Conservation (phyloP, 139 green algal species). For the Tetratostichococcus sp. region DNA sequence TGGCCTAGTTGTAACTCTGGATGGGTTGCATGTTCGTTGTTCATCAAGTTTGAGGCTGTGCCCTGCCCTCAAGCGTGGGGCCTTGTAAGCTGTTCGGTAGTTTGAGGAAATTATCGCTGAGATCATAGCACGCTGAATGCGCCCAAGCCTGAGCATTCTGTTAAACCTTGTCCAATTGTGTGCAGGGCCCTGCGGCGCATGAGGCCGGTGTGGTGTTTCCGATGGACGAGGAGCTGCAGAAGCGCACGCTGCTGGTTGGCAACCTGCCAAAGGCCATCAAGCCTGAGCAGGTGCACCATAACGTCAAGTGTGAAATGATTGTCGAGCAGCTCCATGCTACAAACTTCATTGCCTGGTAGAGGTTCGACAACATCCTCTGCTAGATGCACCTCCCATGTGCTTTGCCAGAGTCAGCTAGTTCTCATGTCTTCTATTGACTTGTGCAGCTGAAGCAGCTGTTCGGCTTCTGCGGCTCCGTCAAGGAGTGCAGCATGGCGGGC, state of each 20-base stretch:
- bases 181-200: constrained; percentile 28
- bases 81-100: too few species aligned
- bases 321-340: too few species aligned
- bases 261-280: constrained; percentile 38
- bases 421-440: neutral
- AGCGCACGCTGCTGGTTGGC: constrained; percentile 39
- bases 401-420: neutral
- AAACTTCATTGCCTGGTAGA: too few species aligned
- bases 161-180: neutral
- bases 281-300: constrained; percentile 26
- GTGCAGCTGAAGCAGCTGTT: constrained; percentile 57
- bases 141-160: neutral
- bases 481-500: constrained; percentile 23
- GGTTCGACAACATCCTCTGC: too few species aligned
- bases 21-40: too few species aligned
- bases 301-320: too few species aligned
- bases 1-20: too few species aligned
- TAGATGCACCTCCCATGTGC: neutral
- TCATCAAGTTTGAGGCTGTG: too few species aligned
- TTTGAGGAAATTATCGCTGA: too few species aligned
- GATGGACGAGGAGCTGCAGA: constrained; percentile 20
- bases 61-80: too few species aligned
- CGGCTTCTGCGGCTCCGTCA: constrained; percentile 46
- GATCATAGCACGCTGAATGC: too few species aligned
- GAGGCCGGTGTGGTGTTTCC: constrained; percentile 29